These are phyloP conservation scores for Daldinia sp. DNA, from an alignment of 2,329 filamentous ascomycete species.

Conservation along the genomic window DNA sequence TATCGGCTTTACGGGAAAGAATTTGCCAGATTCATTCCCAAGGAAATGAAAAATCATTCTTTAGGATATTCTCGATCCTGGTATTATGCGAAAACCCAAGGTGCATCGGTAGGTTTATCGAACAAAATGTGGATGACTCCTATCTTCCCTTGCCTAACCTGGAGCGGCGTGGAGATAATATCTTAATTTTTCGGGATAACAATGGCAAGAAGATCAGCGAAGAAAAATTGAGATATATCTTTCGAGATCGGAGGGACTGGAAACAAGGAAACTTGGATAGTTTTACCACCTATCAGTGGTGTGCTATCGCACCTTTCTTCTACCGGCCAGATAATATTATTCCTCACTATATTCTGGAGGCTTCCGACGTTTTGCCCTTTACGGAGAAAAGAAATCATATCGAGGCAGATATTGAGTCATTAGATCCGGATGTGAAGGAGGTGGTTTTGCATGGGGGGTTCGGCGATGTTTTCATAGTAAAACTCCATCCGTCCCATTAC, in stretches of 20 bases:
- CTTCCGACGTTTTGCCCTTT: conserved; percentile 9
- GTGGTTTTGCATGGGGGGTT: conserved; percentile 12
- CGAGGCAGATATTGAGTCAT: background rate
- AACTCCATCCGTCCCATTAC: conserved; percentile 16
- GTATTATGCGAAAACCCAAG: conserved; percentile 6
- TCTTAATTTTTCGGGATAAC: background rate
- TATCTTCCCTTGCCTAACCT: conserved; percentile 15
- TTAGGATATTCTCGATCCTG: conserved; percentile 17
- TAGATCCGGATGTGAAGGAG: conserved; percentile 9
- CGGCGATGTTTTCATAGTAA: conserved; percentile 18
- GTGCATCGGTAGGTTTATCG: conserved; percentile 12
- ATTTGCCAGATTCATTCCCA: background rate
- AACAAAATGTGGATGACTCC: conserved; percentile 8
- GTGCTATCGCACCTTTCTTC: conserved; percentile 20
- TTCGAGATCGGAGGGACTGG: background rate
- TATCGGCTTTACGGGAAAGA: background rate
- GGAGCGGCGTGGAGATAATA: background rate
- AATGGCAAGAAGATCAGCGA: background rate
- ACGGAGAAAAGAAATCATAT: conserved; percentile 3
- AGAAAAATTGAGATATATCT: background rate
- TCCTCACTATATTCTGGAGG: conserved; percentile 18
- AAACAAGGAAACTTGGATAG: background rate
- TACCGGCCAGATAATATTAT: background rate
- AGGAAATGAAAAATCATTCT: background rate
- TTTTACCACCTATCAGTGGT: conserved; percentile 17